Evolutionary conservation across 129 eudicot species (phyloP), one percentile per base, ranked within the genome.

Genomic region (Sambucus nigra): DNA sequence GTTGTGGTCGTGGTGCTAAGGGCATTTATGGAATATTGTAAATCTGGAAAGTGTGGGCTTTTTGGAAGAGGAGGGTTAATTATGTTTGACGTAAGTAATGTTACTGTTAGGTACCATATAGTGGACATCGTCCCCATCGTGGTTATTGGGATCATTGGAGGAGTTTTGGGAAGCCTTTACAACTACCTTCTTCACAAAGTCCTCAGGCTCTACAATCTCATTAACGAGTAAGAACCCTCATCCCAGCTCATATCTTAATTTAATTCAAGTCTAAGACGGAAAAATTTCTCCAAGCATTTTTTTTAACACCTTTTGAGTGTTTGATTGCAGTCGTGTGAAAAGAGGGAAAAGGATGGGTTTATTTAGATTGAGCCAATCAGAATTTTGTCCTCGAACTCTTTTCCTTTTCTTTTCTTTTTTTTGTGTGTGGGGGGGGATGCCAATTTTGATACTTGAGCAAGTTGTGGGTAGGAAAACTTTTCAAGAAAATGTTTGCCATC

Each of bases 1-100:
- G 78, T 91, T 60, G 98, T 91, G 62, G 94, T 85, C 55, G 95
- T 85, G 16, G 86, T 91, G 41, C 83, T 91, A 28, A 79, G 98
- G 73, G 87, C 79, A 20, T 82, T 66, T 66, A 75, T 82, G 51
- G 94, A 85, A 65, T 73, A 65, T 51, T 85, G 98, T 67, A 81
- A 77, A 47, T 35, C 68, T 19, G 95, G 94, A 33, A 49, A 80
- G 25, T 91, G 98, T 29, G 98, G 98, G n/a, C 88, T 91, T 31
- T 91, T 91, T 47, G 95, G 98, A 32, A 66, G 72, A 61, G 95
- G 95, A 25, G 98, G 95, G 20, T 71, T 82, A 18, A 76, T 86
- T 53, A 80, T 91, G 89, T 91, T 81, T 61, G 95, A 91, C 64
- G 98, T 91, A 31, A 85, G 95, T 39, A 78, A 66, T 19, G 94